Conservation (phyloP, 1,284 basidiomycete species). For the Melampsora larici-populina region DNA sequence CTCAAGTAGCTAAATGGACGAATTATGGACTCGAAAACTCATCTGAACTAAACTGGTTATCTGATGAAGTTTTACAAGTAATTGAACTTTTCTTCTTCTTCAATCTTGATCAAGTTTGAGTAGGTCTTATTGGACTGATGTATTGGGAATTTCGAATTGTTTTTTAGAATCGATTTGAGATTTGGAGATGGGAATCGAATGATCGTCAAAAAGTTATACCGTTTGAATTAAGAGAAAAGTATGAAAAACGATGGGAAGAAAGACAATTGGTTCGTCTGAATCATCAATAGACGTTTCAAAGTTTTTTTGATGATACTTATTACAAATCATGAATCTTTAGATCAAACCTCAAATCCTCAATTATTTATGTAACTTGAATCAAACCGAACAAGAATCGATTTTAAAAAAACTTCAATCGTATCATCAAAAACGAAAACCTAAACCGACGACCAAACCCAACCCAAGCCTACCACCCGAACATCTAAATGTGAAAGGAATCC, state of each 20-base stretch:
- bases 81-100: no score
- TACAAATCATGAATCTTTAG: constrained; percentile 35
- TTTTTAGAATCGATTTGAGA: constrained; percentile 57
- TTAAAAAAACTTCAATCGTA: constrained; percentile 45
- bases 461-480: not conserved
- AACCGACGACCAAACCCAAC: not conserved
- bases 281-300: no score
- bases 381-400: constrained; percentile 19
- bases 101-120: no score
- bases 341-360: constrained; percentile 19
- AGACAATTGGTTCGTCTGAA: constrained; percentile 62
- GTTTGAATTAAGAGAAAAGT: constrained; percentile 65
- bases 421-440: not conserved
- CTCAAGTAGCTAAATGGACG: constrained; percentile 62
- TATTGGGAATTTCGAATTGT: not conserved
- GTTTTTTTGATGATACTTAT: constrained; percentile 17
- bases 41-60: constrained; percentile 58
- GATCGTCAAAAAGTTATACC: constrained; percentile 66
- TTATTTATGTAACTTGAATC: constrained; percentile 1
- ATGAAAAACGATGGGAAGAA: constrained; percentile 64
- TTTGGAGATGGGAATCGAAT: constrained; percentile 86
- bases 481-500: no score
- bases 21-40: constrained; percentile 69
- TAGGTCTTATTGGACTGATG: no score
- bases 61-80: constrained; percentile 55